Percentiles rank a stretch among this genome's conserved stretches.
Conservation (phyloP, 257 asterid species). For the Striga asiatica region DNA sequence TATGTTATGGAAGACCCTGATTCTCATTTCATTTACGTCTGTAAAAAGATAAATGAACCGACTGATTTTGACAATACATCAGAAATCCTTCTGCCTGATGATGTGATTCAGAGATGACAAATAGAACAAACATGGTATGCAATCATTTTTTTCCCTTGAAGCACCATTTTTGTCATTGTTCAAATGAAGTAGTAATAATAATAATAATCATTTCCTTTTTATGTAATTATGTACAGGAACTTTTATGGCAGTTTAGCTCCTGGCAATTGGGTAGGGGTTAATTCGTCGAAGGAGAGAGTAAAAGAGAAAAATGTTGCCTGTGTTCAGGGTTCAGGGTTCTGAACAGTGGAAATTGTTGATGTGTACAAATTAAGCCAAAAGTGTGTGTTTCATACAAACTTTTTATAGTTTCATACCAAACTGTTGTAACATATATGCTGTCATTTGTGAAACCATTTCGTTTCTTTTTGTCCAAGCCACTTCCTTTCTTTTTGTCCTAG, state of each 20-base stretch:
- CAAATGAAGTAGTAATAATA: not conserved
- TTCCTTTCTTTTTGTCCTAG: too few relatives aligned
- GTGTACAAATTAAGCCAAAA: not conserved
- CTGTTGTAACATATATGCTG: too few relatives aligned
- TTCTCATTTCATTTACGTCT: constrained; percentile 78
- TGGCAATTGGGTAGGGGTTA: not conserved
- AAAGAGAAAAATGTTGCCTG: not conserved
- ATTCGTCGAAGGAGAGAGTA: not conserved
- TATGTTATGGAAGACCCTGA: constrained; percentile 84
- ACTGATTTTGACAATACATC: constrained; percentile 16
- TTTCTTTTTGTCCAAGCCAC: too few relatives aligned
- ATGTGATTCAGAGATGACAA: constrained; percentile 20
- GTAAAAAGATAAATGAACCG: constrained; percentile 43
- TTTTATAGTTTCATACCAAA: too few relatives aligned
- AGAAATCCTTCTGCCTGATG: constrained; percentile 22
- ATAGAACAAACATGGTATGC: constrained; percentile 1
- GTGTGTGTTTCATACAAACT: too few relatives aligned
- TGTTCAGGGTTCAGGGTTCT: constrained; percentile 2
- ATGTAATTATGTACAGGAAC: constrained; percentile 3
- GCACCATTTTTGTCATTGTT: not conserved
- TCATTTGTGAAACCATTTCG: too few relatives aligned
- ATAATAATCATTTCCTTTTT: not conserved
- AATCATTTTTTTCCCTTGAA: not conserved
- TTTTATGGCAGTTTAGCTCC: constrained; percentile 17
- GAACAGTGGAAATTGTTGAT: constrained; percentile 4